Conservation (phyloP, 2,329 filamentous ascomycete genomes). For the Dichotomopilus funicola region DNA sequence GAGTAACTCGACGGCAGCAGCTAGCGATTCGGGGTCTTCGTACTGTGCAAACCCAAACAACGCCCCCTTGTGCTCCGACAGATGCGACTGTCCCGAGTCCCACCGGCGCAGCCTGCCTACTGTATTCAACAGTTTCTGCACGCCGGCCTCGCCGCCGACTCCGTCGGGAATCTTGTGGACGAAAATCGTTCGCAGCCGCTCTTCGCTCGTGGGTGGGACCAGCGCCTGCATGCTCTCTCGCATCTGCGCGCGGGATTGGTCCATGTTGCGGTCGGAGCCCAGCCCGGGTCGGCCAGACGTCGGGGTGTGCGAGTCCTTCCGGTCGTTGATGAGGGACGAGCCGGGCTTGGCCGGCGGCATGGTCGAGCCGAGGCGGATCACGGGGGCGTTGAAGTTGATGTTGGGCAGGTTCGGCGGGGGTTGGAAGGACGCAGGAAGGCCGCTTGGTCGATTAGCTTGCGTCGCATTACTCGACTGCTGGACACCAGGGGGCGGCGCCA, state of each 20-base stretch:
- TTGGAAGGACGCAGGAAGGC: constrained; percentile 78
- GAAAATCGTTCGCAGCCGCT: constrained; percentile 87
- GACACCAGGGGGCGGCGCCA: constrained; percentile 70
- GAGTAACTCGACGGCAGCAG: constrained; percentile 77
- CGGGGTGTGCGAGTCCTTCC: constrained; percentile 41
- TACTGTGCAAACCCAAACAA: constrained; percentile 95
- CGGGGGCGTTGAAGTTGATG: constrained; percentile 96
- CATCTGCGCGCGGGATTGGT: constrained; percentile 59
- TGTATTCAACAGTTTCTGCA: constrained; percentile 71
- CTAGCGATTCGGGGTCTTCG: constrained; percentile 82
- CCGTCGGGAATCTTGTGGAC: constrained; percentile 79
- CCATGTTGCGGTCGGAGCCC: constrained; percentile 59
- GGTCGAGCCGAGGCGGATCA: constrained; percentile 80
- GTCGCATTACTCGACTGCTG: constrained; percentile 61
- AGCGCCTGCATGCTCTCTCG: constrained; percentile 65
- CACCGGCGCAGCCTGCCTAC: constrained; percentile 77
- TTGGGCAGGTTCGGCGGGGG: constrained; percentile 87
- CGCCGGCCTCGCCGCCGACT: constrained; percentile 65
- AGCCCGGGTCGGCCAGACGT: constrained; percentile 40
- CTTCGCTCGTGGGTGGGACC: constrained; percentile 78
- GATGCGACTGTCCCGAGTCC: constrained; percentile 62
- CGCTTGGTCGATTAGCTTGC: constrained; percentile 73
- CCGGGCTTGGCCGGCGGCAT: constrained; percentile 56
- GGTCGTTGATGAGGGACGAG: constrained; percentile 33
- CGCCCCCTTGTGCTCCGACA: constrained; percentile 67